Base-by-base conservation (phyloP, 805 yeast species). In the Soucietia sequanensis region DNA sequence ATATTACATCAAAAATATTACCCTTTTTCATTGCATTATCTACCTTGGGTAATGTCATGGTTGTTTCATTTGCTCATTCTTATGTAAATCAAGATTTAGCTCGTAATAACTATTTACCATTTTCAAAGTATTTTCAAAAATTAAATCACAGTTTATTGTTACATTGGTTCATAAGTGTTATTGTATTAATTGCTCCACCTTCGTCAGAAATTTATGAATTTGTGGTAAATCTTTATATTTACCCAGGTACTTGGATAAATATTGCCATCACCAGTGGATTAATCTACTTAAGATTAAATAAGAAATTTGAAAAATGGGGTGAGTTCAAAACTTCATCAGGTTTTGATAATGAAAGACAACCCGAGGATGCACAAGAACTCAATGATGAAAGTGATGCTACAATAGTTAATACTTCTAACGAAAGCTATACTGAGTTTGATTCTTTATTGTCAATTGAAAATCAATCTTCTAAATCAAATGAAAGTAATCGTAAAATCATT, bases 191-290 rank as follows among this genome's bases (percentile, higher is more conserved):
- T 4, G 62, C 70, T 0, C 85, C 85, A 2, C 85, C 85, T 5
- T 74, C 81, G 13, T 72, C 81, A 5, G 80, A 78, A 31, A 78
- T 80, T 18, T 80, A 79, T 54, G 80, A 79, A 48, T 75, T 80
- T 43, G 72, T 80, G 10, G 76, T 80, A 31, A 81, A 80, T 44
- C 56, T 78, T 41, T 76, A 78, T 52, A 72, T 82, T 2, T 80
- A 80, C 37, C 85, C 86, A 1, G 79, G 80, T 0, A 74, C 84
- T 2, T 68, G 81, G 70, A 68, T 80, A 39, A 77, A 76, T 36
- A 50, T 74, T 8, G 50, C 74, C 11, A 69, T 80, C 7, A 68
- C 83, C 0, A 48, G 55, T 1, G 85, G 85, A 0, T 55, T 80
- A 30, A 41, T 77, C 2, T 78, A 76, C 43, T 60, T 79, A 39